These are phyloP conservation scores for sorghum (Sorghum bicolor) DNA, from an alignment of 176 grass and related monocot species.

Conservation along the genomic window Sorghum_bicolor_NCBIv3 NC_012871.2:66131501-66132000, in stretches of 20 bases:
- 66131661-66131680: neutral
- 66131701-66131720: neutral
- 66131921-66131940: neutral
- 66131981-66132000: neutral
- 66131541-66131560: neutral
- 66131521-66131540: neutral
- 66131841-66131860: neutral
- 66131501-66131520: slow-evolving; percentile 42
- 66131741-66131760: neutral
- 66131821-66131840: neutral
- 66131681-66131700: neutral
- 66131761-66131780: neutral
- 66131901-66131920: slow-evolving; percentile 1
- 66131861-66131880: neutral
- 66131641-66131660: neutral
- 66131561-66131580: neutral
- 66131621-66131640: neutral
- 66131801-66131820: neutral
- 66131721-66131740: neutral
- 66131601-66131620: slow-evolving; percentile 22
- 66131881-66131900: neutral
- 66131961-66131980: neutral
- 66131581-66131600: neutral
- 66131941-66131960: slow-evolving; percentile 6
- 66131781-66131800: neutral